Evolutionary conservation across 305 asterid species (phyloP).

Genomic region (Fraxinus angustifolia): DNA sequence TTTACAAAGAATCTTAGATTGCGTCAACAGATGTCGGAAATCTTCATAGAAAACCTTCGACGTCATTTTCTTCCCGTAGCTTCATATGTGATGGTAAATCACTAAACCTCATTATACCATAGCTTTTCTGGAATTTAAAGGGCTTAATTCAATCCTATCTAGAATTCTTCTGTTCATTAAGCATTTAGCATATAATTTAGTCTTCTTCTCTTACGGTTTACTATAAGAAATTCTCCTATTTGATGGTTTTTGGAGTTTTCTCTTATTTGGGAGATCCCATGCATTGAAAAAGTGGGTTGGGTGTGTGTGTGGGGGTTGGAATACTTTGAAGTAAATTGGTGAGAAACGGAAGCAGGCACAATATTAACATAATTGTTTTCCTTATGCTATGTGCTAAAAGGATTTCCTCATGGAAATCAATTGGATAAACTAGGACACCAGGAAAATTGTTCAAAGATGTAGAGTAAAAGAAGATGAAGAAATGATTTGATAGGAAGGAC

Average conservation of each 20-base stretch:
- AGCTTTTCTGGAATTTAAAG: background rate
- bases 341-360: background rate
- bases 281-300: background rate
- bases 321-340: background rate
- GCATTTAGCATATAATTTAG: background rate
- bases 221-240: background rate
- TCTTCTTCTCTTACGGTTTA: background rate
- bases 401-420: background rate
- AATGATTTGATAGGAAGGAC: background rate
- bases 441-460: background rate
- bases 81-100: background rate
- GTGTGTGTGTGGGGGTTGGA: background rate
- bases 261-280: background rate
- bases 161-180: background rate
- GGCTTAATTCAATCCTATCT: background rate
- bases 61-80: background rate
- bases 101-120: background rate
- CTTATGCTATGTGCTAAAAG: background rate
- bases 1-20: background rate
- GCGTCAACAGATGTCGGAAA: background rate
- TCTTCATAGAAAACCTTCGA: background rate
- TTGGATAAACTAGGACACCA: background rate
- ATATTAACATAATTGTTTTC: background rate
- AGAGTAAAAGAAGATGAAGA: background rate
- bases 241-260: background rate